Evolutionary conservation across 176 grass and related monocot genomes (phyloP), one percentile per base, ranked within the genome.

Genomic region (Avena insularis): DNA sequence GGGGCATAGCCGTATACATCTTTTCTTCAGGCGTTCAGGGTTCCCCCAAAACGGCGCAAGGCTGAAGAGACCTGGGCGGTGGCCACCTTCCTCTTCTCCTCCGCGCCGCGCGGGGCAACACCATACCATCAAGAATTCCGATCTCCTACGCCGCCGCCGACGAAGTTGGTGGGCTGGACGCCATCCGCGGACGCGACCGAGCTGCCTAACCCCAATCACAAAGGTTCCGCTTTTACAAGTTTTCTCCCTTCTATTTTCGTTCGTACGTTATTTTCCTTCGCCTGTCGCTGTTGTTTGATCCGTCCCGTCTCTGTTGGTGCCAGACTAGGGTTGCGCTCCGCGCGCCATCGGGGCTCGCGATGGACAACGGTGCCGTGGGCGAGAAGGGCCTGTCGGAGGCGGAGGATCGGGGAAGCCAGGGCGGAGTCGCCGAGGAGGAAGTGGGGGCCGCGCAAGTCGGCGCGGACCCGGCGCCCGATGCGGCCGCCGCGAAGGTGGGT

Each of bases 281-380:
- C 12, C 57, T 12, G 57, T 59, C 2, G 63, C 38, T 75, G 46
- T 87, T 79, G 38, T 87, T 91, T 87, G 85, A 91, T 91, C 85
- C 69, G 60, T 80, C 58, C 59, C 76, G 20, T 84, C 66, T 59
- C 17, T 80, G 48, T 29, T 75, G 76, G 29, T 77, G 38, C 23
- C 14, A 71, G 63, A 27, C 14, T 87, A 91, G 89, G 89, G 66
- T 87, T 91, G 56, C 81, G 46, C 47, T 62, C 61, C 46, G 27
- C n/a, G 74, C 68, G 59, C 83, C 58, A 23, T 16, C 11, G 51
- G 71, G 5, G 59, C 14, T 64, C 43, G 43, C 38, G 75, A 91
- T 91, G 89, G 85, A 91, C 40, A 80, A 40, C 85, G 27, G 68
- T 77, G 75, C 6, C 57, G 49, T 67, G 49, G 75, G 71, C 6